These are phyloP conservation scores for Leccinum solheimii DNA, from an alignment of 1,284 basidiomycete species.

Conservation along the genomic window DNA sequence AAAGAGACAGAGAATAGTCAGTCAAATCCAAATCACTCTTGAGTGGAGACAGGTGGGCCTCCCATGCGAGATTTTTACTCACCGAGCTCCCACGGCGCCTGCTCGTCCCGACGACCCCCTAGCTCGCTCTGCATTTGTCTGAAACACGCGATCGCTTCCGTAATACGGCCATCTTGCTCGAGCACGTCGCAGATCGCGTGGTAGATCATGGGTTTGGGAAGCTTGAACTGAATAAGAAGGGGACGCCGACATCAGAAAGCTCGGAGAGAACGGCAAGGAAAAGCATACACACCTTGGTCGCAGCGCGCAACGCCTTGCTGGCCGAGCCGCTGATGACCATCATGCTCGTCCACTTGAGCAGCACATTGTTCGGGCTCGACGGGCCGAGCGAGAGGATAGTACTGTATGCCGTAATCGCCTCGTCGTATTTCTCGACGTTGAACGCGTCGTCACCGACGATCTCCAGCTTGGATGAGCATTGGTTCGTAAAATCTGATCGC, in stretches of 20 bases:
- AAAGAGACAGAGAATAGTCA: too few species aligned
- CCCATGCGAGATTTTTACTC: background rate
- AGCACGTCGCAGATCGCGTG: background rate
- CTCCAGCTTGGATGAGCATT: background rate
- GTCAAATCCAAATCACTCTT: background rate
- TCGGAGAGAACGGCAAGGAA: background rate
- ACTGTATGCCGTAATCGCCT: background rate
- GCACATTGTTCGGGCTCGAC: background rate
- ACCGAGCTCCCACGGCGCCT: background rate
- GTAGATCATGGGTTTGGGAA: background rate
- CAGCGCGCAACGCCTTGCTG: background rate
- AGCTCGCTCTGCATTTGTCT: background rate
- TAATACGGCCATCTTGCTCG: background rate
- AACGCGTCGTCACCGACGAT: background rate
- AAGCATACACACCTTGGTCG: background rate
- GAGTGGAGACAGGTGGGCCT: background rate
- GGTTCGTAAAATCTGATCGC: background rate
- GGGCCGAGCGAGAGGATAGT: background rate
- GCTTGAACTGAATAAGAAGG: background rate
- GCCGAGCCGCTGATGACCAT: background rate
- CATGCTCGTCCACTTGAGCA: background rate
- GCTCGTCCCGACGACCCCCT: background rate
- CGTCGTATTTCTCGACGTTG: background rate
- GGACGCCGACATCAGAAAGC: background rate
- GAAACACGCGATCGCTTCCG: background rate